Base-by-base conservation (phyloP, 2,329 filamentous ascomycete genomes). In the Massarina eburnea region DNA sequence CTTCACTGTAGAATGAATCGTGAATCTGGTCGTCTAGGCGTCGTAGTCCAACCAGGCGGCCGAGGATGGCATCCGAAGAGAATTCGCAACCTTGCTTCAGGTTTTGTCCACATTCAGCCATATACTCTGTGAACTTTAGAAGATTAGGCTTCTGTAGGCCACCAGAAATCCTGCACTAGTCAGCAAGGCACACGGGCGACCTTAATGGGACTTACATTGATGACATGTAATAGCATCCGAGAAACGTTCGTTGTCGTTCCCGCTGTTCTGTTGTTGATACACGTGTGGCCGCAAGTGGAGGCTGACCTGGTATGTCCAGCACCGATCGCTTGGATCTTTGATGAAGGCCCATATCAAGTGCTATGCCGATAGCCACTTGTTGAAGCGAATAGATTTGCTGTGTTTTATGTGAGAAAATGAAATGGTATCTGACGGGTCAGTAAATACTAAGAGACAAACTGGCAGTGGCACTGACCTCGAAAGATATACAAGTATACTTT, bases 141-240 rank as follows among this genome's bases (percentile, higher is more conserved):
- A 67, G 36, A 37, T 67, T 67, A 1, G 66, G 66, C 43, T 63
- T 68, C 18, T 62, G 58, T 10, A 68, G 39, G 4, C 59, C 59
- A 12, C 52, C 51, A 8, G 62, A 51, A 19, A 68, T 52, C 50
- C 66, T 68, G 29, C 4, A n/a, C 1, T 2, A 6, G 3, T 49
- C 20, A 49, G 43, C 17, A 27, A 6, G 20, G 15, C 17, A 17
- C n/a, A 9, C 4, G 14, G 14, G 3, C 15, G 36, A n/a, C 19
- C 20, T 14, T 20, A 53, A 22, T 56, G 17, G 19, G 19, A 46
- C 56, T 18, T 49, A 66, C 64, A 61, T 57, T 1, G 66, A 67
- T 1, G 64, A 61, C 14, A 69, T 45, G 19, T 66, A 67, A 22
- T 68, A 69, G 36, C 64, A 68, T 1, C 64, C 66, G 19, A 69